These are phyloP conservation scores for Dendrobium catenatum DNA, from an alignment of 106 monocot species.

Conservation along the genomic window DNA sequence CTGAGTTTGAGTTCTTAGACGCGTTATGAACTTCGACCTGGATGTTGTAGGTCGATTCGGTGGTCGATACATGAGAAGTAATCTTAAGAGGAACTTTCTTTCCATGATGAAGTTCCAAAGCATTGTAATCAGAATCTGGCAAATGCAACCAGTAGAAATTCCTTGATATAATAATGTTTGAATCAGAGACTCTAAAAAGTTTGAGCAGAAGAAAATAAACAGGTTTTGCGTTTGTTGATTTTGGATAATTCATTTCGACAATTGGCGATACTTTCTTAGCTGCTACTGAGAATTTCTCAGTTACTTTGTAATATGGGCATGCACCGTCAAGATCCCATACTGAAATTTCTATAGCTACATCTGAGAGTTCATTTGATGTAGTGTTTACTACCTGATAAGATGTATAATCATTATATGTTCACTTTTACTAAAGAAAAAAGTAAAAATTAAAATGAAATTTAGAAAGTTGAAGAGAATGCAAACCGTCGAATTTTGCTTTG, in stretches of 20 bases:
- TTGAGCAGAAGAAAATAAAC: constrained; percentile 95
- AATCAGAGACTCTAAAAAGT: constrained; percentile 59
- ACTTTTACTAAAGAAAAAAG: no score
- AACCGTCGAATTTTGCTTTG: no score
- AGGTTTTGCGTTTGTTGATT: constrained; percentile 52
- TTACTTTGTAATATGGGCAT: constrained; percentile 72
- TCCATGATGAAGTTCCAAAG: constrained; percentile 47
- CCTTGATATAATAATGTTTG: constrained; percentile 43
- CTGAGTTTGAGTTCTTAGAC: constrained; percentile 29
- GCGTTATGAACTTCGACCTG: constrained; percentile 51
- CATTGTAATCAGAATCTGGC: constrained; percentile 63
- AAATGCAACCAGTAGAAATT: constrained; percentile 97
- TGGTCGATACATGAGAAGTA: constrained; percentile 44
- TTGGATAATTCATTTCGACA: constrained; percentile 68
- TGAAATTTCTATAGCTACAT: constrained; percentile 74
- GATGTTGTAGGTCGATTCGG: constrained; percentile 48
- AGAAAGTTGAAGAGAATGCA: neutral
- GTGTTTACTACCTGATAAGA: constrained; percentile 77
- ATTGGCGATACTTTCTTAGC: constrained; percentile 58
- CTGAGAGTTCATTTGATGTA: constrained; percentile 49
- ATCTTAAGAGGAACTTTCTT: constrained; percentile 76
- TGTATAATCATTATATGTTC: neutral
- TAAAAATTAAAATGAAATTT: no score
- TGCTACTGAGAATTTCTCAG: constrained; percentile 47
- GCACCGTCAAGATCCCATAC: constrained; percentile 83